Conservation (phyloP, 306 rosid species). For the Lablab purpureus region DNA sequence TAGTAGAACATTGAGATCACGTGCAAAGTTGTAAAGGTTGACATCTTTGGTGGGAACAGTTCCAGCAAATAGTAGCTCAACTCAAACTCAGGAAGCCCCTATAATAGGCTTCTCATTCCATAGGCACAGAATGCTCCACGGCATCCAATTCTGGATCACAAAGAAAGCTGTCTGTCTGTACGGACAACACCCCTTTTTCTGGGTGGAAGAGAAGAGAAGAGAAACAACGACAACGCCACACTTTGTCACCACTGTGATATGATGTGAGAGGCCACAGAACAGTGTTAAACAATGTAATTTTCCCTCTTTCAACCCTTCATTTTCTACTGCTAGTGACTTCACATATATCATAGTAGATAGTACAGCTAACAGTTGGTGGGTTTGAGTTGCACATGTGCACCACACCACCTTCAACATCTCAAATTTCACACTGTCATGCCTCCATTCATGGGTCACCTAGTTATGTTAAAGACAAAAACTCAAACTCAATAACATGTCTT, state of each 20-base stretch:
- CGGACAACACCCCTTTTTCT: constrained; percentile 41
- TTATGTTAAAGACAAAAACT: too few relatives aligned
- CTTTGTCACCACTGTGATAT: constrained; percentile 16
- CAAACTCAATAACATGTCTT: too few relatives aligned
- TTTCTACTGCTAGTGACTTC: background rate
- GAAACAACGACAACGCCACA: constrained; percentile 39
- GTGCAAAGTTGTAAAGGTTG: constrained; percentile 31
- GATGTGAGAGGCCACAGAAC: background rate
- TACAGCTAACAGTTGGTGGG: background rate
- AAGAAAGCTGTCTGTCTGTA: constrained; percentile 41
- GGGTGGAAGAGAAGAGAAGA: constrained; percentile 15
- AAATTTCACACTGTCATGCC: constrained; percentile 10
- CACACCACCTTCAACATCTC: background rate
- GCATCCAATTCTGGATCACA: constrained; percentile 46
- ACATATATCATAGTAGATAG: background rate
- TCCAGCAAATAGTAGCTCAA: constrained; percentile 42
- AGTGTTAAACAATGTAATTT: background rate
- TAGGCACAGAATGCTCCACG: constrained; percentile 53
- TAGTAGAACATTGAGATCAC: constrained; percentile 43
- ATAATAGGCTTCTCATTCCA: background rate
- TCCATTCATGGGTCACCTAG: background rate
- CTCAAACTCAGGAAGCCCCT: constrained; percentile 1
- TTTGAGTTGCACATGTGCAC: constrained; percentile 8
- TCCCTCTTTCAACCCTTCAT: background rate
- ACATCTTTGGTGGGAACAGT: constrained; percentile 48